Percentiles rank a stretch among this genome's conserved stretches.
Evolutionary conservation across 179 eudicot species (phyloP).

Genomic region (Camellia oleifera): DNA sequence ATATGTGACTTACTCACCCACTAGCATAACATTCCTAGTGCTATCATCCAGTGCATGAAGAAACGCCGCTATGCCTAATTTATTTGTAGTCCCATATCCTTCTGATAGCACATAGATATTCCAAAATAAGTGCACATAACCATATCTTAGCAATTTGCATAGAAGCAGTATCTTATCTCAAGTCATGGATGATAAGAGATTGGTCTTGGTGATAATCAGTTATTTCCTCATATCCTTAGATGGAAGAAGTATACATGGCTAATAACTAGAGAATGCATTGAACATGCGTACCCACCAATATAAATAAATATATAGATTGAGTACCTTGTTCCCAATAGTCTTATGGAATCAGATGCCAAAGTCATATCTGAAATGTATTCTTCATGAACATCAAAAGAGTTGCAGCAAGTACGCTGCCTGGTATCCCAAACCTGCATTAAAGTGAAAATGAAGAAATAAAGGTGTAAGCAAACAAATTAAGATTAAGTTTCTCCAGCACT

Average conservation of each 20-base stretch:
- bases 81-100: background rate
- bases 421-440: conserved; percentile 85
- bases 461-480: background rate
- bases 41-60: background rate
- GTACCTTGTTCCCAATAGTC: conserved; percentile 83
- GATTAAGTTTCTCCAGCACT: background rate
- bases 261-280: background rate
- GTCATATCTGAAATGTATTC: conserved; percentile 94
- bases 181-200: conserved; percentile 2
- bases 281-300: background rate
- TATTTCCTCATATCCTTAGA: background rate
- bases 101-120: background rate
- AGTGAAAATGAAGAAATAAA: conserved; percentile 1
- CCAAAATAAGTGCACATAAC: background rate
- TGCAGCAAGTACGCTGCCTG: conserved; percentile 82
- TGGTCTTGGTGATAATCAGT: background rate
- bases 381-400: conserved; percentile 68
- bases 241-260: background rate
- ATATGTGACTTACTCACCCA: background rate
- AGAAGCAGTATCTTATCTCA: background rate
- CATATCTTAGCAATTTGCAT: background rate
- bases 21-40: background rate
- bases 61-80: background rate
- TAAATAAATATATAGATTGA: background rate
- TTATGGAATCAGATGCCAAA: conserved; percentile 72